Percentiles rank a stretch among this genome's conserved stretches.
Conservation (phyloP, 495 filamentous ascomycete genomes). For the Hypoxylon crocopeplum region DNA sequence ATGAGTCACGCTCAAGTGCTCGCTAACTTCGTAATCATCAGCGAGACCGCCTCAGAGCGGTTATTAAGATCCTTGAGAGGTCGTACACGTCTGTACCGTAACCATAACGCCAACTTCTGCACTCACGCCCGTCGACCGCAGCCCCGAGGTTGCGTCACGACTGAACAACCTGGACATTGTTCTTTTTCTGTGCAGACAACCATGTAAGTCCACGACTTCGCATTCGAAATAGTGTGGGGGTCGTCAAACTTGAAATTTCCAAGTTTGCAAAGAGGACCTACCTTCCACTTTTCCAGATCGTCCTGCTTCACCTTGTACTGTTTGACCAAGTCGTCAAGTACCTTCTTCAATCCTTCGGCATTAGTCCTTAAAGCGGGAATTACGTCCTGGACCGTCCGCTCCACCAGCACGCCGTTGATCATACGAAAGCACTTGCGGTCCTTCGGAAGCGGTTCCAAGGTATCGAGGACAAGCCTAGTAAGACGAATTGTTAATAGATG, state of each 20-base stretch:
- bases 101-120: slow-evolving; percentile 6
- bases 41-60: slow-evolving; percentile 10
- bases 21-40: slow-evolving; percentile 17
- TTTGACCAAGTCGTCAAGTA: slow-evolving; percentile 94
- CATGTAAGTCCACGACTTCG: slow-evolving; percentile 29
- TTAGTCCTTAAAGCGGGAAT: slow-evolving; percentile 92
- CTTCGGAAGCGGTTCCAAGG: slow-evolving; percentile 77
- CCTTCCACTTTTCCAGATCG: slow-evolving; percentile 99
- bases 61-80: slow-evolving; percentile 17
- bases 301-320: slow-evolving; percentile 95
- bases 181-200: slow-evolving; percentile 79
- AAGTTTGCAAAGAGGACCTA: slow-evolving; percentile 50
- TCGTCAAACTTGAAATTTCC: slow-evolving; percentile 11
- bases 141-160: slow-evolving; percentile 48
- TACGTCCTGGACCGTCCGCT: slow-evolving; percentile 91
- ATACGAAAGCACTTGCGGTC: slow-evolving; percentile 98
- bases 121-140: slow-evolving; percentile 16
- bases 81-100: slow-evolving; percentile 5
- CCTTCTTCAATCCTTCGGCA: slow-evolving; percentile 91
- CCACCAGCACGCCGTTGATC: slow-evolving; percentile 95
- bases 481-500: slow-evolving; percentile 34
- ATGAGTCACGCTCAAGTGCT: slow-evolving; percentile 11
- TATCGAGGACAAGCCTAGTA: slow-evolving; percentile 91
- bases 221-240: slow-evolving; percentile 19
- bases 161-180: slow-evolving; percentile 96